Percentiles rank a stretch among this genome's conserved stretches.
phyloP scores from a whole-genome alignment of 768 basidiomycete genomes.

The Suillus cothurnatus region DNA sequence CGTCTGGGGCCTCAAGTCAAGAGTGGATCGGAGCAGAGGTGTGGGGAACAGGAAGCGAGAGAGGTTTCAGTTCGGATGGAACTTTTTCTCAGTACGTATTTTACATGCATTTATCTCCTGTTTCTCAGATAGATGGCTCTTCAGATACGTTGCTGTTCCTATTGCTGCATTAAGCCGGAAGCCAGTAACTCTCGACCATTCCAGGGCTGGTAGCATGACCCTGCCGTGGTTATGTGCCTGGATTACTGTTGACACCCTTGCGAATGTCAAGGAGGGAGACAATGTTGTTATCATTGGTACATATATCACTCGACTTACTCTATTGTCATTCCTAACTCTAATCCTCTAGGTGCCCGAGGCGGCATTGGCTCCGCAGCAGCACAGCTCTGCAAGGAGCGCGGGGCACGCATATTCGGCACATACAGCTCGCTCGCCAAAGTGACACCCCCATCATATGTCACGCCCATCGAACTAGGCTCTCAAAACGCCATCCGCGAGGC shows the following conservation, averaged over 20 bases:
- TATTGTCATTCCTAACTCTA: not conserved
- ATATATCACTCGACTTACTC: not conserved
- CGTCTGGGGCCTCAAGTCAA: conserved; percentile 17
- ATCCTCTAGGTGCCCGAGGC: conserved; percentile 33
- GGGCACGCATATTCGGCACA: conserved; percentile 37
- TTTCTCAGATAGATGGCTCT: not conserved
- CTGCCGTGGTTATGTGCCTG: conserved; percentile 39
- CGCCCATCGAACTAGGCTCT: conserved; percentile 35
- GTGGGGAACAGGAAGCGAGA: conserved; percentile 36
- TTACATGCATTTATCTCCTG: not conserved
- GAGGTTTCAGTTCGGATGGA: conserved; percentile 36
- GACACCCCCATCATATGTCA: conserved; percentile 28
- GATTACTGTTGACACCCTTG: conserved; percentile 39
- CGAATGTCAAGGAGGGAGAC: conserved; percentile 33
- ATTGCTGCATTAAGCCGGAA: conserved; percentile 33
- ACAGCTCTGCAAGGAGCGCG: conserved; percentile 33
- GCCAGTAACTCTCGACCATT: conserved; percentile 27
- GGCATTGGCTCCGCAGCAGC: conserved; percentile 37
- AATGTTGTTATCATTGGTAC: conserved; percentile 36
- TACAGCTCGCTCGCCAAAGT: conserved; percentile 33
- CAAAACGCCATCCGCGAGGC: conserved; percentile 33
- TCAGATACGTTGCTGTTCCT: conserved; percentile 33
- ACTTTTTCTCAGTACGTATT: conserved; percentile 37
- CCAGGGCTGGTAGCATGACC: conserved; percentile 34
- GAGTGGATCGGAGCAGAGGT: conserved; percentile 34